These are phyloP conservation scores for Aspergillus aculeatinus DNA, from an alignment of 2,329 filamentous ascomycete genomes.

Conservation along the genomic window DNA sequence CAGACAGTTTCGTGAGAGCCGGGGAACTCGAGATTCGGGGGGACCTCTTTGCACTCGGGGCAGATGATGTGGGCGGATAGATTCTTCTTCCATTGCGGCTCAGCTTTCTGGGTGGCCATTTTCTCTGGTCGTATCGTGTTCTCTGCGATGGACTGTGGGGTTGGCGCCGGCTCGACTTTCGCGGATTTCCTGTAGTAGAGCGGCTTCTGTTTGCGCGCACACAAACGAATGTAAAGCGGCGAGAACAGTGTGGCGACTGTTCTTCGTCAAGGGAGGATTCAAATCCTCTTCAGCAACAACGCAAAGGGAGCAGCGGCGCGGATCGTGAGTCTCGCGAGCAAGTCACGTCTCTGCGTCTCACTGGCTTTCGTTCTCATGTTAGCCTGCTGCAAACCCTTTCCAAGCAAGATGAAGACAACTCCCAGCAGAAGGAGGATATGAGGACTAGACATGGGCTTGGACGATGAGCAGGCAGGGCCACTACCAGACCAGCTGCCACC, in stretches of 20 bases:
- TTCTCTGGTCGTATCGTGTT: background rate
- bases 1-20: constrained; percentile 93
- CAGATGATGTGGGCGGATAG: constrained; percentile 83
- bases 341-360: constrained; percentile 29
- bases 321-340: constrained; percentile 18
- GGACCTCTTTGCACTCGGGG: constrained; percentile 84
- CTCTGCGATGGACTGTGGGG: background rate
- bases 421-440: constrained; percentile 6
- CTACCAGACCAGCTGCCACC: constrained; percentile 11
- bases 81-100: constrained; percentile 69
- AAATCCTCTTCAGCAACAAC: constrained; percentile 12
- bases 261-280: constrained; percentile 22
- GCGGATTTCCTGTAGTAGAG: constrained; percentile 46
- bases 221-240: constrained; percentile 64
- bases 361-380: constrained; percentile 35
- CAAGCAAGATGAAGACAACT: constrained; percentile 17
- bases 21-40: constrained; percentile 91
- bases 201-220: constrained; percentile 50
- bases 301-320: constrained; percentile 25
- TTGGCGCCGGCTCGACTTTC: constrained; percentile 33
- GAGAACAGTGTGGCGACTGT: constrained; percentile 67
- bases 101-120: constrained; percentile 26
- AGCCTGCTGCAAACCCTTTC: constrained; percentile 24
- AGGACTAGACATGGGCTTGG: constrained; percentile 16
- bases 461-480: background rate